These are phyloP conservation scores for Globisporangium orthogonon DNA, from an alignment of 352 stramenopile genomes.

Conservation along the genomic window DNA sequence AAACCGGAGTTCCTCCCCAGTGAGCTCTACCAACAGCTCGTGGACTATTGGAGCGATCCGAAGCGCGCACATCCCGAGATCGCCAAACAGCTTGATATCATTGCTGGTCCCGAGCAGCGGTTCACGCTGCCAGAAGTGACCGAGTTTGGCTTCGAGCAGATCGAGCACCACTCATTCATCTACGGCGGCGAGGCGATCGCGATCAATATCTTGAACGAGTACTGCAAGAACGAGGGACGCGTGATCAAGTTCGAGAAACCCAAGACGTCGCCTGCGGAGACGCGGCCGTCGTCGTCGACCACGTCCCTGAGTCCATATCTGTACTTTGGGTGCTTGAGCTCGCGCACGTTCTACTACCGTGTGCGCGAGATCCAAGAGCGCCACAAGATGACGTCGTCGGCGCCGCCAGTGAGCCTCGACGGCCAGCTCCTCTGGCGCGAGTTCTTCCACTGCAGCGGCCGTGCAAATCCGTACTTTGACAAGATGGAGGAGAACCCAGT, in stretches of 20 bases:
- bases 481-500: slow-evolving; percentile 93
- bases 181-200: slow-evolving; percentile 68
- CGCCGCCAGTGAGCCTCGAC: slow-evolving; percentile 90
- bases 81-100: slow-evolving; percentile 19
- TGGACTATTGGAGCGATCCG: slow-evolving; percentile 38
- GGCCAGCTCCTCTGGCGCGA: slow-evolving; percentile 96
- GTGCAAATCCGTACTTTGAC: slow-evolving; percentile 86
- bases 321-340: slow-evolving; percentile 91
- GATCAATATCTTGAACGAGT: slow-evolving; percentile 54
- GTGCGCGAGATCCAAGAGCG: slow-evolving; percentile 73
- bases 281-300: slow-evolving; percentile 86
- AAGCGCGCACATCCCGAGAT: slow-evolving; percentile 18
- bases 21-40: slow-evolving; percentile 54
- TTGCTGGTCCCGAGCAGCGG: slow-evolving; percentile 49
- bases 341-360: slow-evolving; percentile 88
- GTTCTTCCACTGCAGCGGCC: slow-evolving; percentile 88
- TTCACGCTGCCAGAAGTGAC: slow-evolving; percentile 61
- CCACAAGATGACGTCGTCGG: slow-evolving; percentile 54
- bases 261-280: slow-evolving; percentile 91
- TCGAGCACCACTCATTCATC: slow-evolving; percentile 60
- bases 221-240: slow-evolving; percentile 75
- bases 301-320: slow-evolving; percentile 95
- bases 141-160: slow-evolving; percentile 56
- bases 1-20: slow-evolving; percentile 31
- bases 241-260: slow-evolving; percentile 96